phyloP scores from a whole-genome alignment of 768 basidiomycete genomes.

The Roridomyces roridus region DNA sequence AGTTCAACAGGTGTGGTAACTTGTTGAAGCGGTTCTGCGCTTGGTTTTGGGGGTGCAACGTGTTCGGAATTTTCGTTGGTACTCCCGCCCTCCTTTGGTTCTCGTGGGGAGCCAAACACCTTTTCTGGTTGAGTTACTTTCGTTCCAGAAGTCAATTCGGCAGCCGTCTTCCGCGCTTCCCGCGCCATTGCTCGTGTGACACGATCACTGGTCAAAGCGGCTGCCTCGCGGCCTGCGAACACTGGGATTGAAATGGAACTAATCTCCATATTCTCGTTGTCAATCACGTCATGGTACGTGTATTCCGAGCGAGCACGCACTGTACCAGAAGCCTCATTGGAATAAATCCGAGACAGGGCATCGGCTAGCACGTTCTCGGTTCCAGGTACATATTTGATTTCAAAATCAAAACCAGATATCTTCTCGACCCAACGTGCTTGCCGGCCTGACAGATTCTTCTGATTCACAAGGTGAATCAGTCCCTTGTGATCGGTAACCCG shows the following conservation, averaged over 20 bases:
- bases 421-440: conserved; percentile 17
- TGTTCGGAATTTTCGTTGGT: neutral
- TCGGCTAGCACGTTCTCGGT: conserved; percentile 15
- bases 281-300: conserved; percentile 12
- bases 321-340: conserved; percentile 8
- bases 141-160: neutral
- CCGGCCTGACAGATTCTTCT: neutral
- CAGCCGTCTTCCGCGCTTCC: neutral
- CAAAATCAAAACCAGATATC: conserved; percentile 12
- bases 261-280: conserved; percentile 6
- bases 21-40: too few species aligned
- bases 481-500: conserved; percentile 3
- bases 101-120: conserved; percentile 1
- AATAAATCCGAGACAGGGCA: conserved; percentile 11
- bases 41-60: neutral
- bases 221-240: neutral
- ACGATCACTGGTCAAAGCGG: conserved; percentile 2
- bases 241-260: conserved; percentile 5
- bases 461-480: neutral
- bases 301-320: conserved; percentile 16
- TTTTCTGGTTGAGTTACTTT: too few species aligned
- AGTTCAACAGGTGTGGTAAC: too few species aligned
- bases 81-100: conserved; percentile 18
- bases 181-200: conserved; percentile 3
- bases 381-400: conserved; percentile 11